phyloP scores from a whole-genome alignment of 2,329 filamentous ascomycete species.

The Aspergillus sp. region DNA sequence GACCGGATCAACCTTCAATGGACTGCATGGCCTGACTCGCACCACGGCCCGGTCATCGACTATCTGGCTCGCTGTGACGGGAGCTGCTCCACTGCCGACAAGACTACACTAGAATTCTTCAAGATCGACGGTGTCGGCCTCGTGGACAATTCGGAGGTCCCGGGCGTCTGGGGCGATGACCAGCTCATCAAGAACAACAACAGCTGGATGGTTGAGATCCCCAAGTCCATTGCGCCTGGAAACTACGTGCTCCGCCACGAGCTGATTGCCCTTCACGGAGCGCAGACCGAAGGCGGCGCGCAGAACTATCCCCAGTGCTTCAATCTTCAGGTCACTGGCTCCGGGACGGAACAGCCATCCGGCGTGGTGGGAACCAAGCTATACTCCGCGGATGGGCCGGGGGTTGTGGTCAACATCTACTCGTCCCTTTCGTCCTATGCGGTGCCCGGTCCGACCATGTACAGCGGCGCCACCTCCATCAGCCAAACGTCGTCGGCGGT shows the following conservation, averaged over 20 bases:
- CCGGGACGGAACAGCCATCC: constrained; percentile 41
- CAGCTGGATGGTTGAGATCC: constrained; percentile 46
- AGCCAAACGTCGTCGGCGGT: constrained; percentile 13
- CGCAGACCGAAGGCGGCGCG: constrained; percentile 39
- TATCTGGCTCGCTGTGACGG: constrained; percentile 60
- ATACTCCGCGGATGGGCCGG: constrained; percentile 55
- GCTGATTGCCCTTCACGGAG: constrained; percentile 51
- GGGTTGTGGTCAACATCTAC: constrained; percentile 60
- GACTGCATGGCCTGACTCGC: constrained; percentile 61
- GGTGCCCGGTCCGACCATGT: constrained; percentile 48
- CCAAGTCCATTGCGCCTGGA: constrained; percentile 43
- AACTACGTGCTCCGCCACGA: constrained; percentile 54
- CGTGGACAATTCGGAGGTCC: constrained; percentile 38
- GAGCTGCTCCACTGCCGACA: constrained; percentile 53
- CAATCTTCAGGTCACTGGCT: constrained; percentile 58
- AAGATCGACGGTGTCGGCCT: constrained; percentile 60
- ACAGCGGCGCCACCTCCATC: constrained; percentile 13
- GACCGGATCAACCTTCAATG: constrained; percentile 56
- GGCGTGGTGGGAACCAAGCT: constrained; percentile 52
- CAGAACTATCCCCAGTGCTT: constrained; percentile 56
- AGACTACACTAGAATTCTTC: constrained; percentile 54
- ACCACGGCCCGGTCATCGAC: constrained; percentile 61
- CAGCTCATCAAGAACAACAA: constrained; percentile 49
- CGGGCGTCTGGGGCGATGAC: constrained; percentile 55
- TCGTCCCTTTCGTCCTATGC: constrained; percentile 41